A percentile compares a stretch with the other conserved stretches of the same genome.
phyloP scores from a whole-genome alignment of 176 grass and related monocot species.

The Carex pumila region DNA sequence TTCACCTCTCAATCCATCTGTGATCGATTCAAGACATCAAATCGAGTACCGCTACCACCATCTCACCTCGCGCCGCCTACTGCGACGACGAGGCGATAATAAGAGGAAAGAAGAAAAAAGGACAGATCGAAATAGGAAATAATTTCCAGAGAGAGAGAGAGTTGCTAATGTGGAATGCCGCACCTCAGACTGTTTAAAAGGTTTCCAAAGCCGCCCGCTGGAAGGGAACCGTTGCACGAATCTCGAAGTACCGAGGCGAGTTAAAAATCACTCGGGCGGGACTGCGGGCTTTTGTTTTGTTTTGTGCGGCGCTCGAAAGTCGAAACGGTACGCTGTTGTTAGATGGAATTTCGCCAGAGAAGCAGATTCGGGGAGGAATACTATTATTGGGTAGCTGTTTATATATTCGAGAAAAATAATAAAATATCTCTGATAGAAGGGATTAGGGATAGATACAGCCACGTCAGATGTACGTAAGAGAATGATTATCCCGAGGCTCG shows the following conservation, averaged over 20 bases:
- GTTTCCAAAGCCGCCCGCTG: neutral
- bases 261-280: neutral
- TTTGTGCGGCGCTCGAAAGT: neutral
- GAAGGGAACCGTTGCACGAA: neutral
- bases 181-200: neutral
- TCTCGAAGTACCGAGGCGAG: neutral
- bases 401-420: neutral
- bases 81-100: conserved; percentile 4
- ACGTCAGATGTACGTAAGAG: neutral
- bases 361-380: neutral
- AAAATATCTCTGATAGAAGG: conserved; percentile 4
- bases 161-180: neutral
- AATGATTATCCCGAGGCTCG: neutral
- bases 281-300: neutral
- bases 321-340: neutral
- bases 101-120: neutral
- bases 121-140: neutral
- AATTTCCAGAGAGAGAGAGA: neutral
- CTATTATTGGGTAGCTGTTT: neutral
- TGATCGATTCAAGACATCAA: neutral
- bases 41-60: neutral
- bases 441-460: neutral
- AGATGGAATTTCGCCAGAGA: neutral
- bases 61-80: conserved; percentile 12
- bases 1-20: neutral